phyloP scores from a whole-genome alignment of 768 basidiomycete species.

The Auriscalpium microsporum region DNA sequence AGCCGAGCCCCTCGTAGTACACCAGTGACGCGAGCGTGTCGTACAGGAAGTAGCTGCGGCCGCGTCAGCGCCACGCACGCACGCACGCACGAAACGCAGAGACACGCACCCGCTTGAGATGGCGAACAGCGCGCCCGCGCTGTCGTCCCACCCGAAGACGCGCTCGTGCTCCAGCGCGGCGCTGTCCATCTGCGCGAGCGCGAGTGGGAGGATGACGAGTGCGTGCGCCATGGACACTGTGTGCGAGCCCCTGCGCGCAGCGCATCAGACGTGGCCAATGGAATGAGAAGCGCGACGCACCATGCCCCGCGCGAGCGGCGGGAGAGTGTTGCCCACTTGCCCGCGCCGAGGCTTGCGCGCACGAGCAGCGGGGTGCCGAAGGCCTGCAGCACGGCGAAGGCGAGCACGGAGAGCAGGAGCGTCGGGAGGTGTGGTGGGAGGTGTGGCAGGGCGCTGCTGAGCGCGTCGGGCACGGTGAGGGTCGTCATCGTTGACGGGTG shows the following conservation, averaged over 20 bases:
- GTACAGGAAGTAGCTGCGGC: constrained; percentile 71
- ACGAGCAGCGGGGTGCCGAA: constrained; percentile 41
- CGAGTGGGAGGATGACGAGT: constrained; percentile 54
- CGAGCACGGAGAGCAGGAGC: constrained; percentile 43
- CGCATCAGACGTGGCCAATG: neutral
- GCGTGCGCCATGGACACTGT: constrained; percentile 70
- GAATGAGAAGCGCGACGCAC: neutral
- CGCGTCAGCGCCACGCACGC: neutral
- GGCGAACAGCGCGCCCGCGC: constrained; percentile 49
- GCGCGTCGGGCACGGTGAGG: constrained; percentile 18
- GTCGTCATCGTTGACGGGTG: neutral
- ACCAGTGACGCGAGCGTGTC: constrained; percentile 64
- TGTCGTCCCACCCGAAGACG: constrained; percentile 67
- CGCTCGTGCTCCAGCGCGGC: constrained; percentile 47
- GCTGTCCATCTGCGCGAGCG: constrained; percentile 43
- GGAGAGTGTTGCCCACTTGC: constrained; percentile 32
- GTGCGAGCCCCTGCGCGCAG: constrained; percentile 49
- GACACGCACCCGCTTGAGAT: constrained; percentile 60
- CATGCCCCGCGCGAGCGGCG: neutral
- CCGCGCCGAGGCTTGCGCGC: constrained; percentile 34
- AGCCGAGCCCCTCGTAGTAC: constrained; percentile 64
- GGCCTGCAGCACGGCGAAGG: constrained; percentile 52
- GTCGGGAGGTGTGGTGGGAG: constrained; percentile 49
- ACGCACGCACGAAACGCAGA: neutral
- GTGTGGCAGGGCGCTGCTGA: constrained; percentile 37